These are phyloP conservation scores for Puccinellia tenuiflora DNA, from an alignment of 176 grass and related monocot species.

Conservation along the genomic window DNA sequence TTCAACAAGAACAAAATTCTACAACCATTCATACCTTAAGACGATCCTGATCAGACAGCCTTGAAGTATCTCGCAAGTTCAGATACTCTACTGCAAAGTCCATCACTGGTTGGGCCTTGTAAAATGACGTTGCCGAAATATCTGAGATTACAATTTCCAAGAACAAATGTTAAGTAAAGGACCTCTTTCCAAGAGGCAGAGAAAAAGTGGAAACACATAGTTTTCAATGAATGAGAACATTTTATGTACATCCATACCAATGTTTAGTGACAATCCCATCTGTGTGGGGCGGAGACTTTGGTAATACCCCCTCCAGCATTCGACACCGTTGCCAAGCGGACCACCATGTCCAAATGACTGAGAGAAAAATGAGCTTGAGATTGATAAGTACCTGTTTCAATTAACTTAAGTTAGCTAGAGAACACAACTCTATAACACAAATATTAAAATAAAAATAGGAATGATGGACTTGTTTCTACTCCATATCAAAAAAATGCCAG, in stretches of 20 bases:
- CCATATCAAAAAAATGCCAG: neutral
- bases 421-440: neutral
- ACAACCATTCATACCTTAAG: slow-evolving; percentile 30
- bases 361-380: slow-evolving; percentile 80
- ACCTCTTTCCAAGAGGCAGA: neutral
- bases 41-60: slow-evolving; percentile 39
- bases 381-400: slow-evolving; percentile 44
- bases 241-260: slow-evolving; percentile 35
- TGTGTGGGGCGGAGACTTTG: slow-evolving; percentile 77
- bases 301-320: slow-evolving; percentile 83
- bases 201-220: neutral
- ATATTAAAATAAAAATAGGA: neutral
- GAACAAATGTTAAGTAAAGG: neutral
- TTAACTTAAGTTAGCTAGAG: neutral
- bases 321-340: slow-evolving; percentile 41
- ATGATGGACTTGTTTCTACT: neutral
- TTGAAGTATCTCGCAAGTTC: slow-evolving; percentile 31
- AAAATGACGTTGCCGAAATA: slow-evolving; percentile 77
- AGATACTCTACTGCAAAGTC: slow-evolving; percentile 42
- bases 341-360: slow-evolving; percentile 23
- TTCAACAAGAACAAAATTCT: neutral
- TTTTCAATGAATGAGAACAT: neutral
- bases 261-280: slow-evolving; percentile 74
- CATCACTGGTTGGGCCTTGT: slow-evolving; percentile 41
- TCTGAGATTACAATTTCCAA: slow-evolving; percentile 34